phyloP scores from a whole-genome alignment of 352 stramenopile species.

The Pythium dissimile region DNA sequence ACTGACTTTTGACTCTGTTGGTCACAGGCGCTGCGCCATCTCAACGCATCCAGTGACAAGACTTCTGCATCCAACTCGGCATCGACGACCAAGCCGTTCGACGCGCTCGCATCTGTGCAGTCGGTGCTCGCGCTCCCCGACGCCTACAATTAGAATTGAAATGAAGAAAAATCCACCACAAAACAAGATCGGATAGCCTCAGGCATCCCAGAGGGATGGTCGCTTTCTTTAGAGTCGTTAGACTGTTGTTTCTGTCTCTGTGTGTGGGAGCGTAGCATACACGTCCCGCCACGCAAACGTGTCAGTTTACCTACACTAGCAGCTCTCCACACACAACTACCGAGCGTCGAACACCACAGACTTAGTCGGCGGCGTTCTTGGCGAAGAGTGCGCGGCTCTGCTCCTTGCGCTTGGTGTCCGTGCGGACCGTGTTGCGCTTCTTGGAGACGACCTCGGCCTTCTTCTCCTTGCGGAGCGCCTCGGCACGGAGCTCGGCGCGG shows the following conservation, averaged over 20 bases:
- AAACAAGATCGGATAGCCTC: slow-evolving; percentile 10
- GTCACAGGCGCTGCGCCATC: background rate
- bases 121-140: slow-evolving; percentile 25
- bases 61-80: background rate
- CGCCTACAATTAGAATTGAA: slow-evolving; percentile 3
- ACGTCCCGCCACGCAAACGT: background rate
- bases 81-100: background rate
- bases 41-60: background rate
- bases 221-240: background rate
- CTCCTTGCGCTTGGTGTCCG: slow-evolving; percentile 65
- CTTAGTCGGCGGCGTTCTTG: slow-evolving; percentile 84
- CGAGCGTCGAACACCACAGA: background rate
- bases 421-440: slow-evolving; percentile 87
- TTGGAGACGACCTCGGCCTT: slow-evolving; percentile 77
- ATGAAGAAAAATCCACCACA: background rate
- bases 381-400: slow-evolving; percentile 75
- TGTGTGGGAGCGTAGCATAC: background rate
- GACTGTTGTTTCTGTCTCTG: background rate
- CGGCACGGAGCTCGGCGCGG: slow-evolving; percentile 84
- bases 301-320: background rate
- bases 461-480: slow-evolving; percentile 87
- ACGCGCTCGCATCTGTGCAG: slow-evolving; percentile 24
- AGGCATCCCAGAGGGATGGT: background rate
- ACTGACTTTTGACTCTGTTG: background rate
- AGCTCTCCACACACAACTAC: background rate